Evolutionary conservation across 2,329 filamentous ascomycete genomes (phyloP), one percentile per base, ranked within the genome.

Genomic region (Pseudopithomyces maydicus): DNA sequence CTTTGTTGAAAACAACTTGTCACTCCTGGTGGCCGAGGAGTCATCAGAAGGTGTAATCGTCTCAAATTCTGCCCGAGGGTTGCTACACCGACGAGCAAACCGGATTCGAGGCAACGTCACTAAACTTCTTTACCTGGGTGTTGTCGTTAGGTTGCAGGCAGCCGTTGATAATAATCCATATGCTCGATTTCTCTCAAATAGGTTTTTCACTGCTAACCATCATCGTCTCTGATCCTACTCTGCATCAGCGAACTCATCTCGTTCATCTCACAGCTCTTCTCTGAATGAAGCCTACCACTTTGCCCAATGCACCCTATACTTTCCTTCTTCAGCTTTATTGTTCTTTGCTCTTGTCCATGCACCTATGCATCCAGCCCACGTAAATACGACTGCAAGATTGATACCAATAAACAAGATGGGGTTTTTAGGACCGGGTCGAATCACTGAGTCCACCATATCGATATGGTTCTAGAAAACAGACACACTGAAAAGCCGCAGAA

Each of bases 311-410:
- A 51, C 48, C 10, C 36, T 33, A 42, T 51, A 51, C 11, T 26
- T n/a, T 8, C 48, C 48, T 14, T 51, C 38, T 20, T 41, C 48
- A 35, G 48, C 38, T n/a, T 35, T 51, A 6, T 19, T 20, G 14
- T 51, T 26, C 12, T 51, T 51, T n/a, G 48, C 48, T 26, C 48
- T 42, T 11, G 48, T 51, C 48, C 48, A 51, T 15, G 48, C 48
- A 2, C 48, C 48, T 42, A 51, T 51, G 19, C 48, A 51, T 6
- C 48, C 48, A 35, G 20, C 48, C 48, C 48, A 51, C 1, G 23
- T 36, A n/a, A 51, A 43, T 10, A 35, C 14, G 6, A 51, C 17
- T 20, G 36, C 33, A 4, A 51, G 17, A 42, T 51, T 51, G 48
- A 51, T 26, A 12, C 48, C 48, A 14, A 51, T 26, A 6, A 51